Percentiles rank a stretch among this genome's conserved stretches.
phyloP scores from a whole-genome alignment of 495 filamentous ascomycete species.

The Neurospora cerealis region DNA sequence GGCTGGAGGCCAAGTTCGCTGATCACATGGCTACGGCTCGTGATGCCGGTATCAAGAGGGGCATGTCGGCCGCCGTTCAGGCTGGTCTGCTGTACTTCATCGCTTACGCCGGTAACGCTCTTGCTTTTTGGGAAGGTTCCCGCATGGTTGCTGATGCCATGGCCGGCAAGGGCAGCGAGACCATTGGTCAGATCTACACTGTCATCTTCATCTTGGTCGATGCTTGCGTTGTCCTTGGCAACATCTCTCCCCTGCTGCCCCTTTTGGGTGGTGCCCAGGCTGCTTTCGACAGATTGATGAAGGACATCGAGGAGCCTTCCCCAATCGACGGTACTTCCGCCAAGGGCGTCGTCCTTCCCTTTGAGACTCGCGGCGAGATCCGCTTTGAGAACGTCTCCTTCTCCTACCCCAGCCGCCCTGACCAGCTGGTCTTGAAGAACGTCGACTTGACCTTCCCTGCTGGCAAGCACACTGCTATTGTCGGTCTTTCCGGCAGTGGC shows the following conservation, averaged over 20 bases:
- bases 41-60: slow-evolving; percentile 60
- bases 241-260: slow-evolving; percentile 70
- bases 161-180: slow-evolving; percentile 22
- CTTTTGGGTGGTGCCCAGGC: slow-evolving; percentile 62
- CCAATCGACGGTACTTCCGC: slow-evolving; percentile 63
- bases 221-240: slow-evolving; percentile 56
- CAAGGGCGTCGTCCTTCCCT: slow-evolving; percentile 53
- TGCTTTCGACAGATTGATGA: slow-evolving; percentile 79
- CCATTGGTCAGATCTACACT: slow-evolving; percentile 19
- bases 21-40: slow-evolving; percentile 56
- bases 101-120: slow-evolving; percentile 76
- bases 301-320: slow-evolving; percentile 74
- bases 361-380: slow-evolving; percentile 60
- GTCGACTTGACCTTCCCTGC: slow-evolving; percentile 69
- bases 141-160: slow-evolving; percentile 58
- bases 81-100: slow-evolving; percentile 66
- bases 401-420: slow-evolving; percentile 83
- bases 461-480: slow-evolving; percentile 77
- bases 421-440: slow-evolving; percentile 70
- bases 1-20: slow-evolving; percentile 72
- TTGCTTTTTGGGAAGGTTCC: slow-evolving; percentile 91
- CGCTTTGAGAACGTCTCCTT: slow-evolving; percentile 72
- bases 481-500: slow-evolving; percentile 41
- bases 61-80: slow-evolving; percentile 60
- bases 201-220: slow-evolving; percentile 23